Evolutionary conservation across 805 yeast species (phyloP), one percentile per base, ranked within the genome.

Genomic region (Nakazawaea sp.): DNA sequence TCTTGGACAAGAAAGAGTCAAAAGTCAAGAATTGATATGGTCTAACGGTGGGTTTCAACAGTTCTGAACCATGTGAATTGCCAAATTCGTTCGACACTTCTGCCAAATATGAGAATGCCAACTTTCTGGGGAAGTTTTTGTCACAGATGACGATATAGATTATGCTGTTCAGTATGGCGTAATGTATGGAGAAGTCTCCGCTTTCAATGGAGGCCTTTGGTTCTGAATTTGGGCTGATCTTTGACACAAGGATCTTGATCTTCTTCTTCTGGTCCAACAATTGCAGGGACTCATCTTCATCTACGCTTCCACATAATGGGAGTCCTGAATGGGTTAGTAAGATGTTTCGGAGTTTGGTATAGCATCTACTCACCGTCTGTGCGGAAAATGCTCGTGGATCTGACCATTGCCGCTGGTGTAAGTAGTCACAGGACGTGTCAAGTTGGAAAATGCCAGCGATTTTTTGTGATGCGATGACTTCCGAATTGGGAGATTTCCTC

Each of bases 21-120:
- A 92, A 90, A 33, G 83, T 78, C 35, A 86, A 80, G 60, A 84
- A 92, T 27, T 92, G 95, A 59, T 77, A 90, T 3, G 98, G 97
- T 48, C 95, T 75, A n/a, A 85, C 74, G 13, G 67, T 67, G 4
- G 75, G 74, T 51, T 68, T 64, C 42, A 74, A 62, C 24, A 85
- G 79, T 18, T 78, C 85, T 17, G 56, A 59, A 4, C 88, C 88
- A 55, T 88, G 88, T 5, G 87, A 75, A 49, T 78, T 84, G 48
- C 68, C 69, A 52, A 90, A 92, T 58, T 90, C 97, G 44, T 68
- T 74, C 27, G 87, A 74, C 18, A 90, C 70, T 53, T 90, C 98
- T 27, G 75, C 68, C 40, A 90, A 66, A 60, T 87, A 90, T 29
- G 95, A 80, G 49, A 89, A 89, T 11, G 95, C 95, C 42, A 90